Percentiles rank a stretch among this genome's conserved stretches.
Conservation (phyloP, 805 yeast genomes). For the Torulaspora franciscae region DNA sequence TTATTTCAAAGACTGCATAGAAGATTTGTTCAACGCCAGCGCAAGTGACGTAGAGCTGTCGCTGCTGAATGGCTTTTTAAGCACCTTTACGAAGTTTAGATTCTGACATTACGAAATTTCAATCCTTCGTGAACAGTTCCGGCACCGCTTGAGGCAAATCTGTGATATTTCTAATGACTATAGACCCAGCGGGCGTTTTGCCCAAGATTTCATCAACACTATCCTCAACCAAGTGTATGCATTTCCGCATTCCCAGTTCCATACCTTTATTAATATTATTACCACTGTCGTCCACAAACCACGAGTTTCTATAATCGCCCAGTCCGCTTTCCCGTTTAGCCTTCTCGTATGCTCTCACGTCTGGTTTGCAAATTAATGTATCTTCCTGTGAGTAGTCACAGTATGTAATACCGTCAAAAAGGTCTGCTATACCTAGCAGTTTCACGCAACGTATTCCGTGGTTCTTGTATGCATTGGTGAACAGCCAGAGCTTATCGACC, state of each 20-base stretch:
- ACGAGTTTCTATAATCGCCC: conserved; percentile 44
- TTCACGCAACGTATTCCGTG: conserved; percentile 81
- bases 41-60: conserved; percentile 28
- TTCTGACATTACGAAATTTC: not conserved
- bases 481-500: conserved; percentile 78
- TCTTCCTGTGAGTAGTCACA: conserved; percentile 71
- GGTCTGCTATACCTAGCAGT: conserved; percentile 81
- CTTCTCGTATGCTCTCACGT: conserved; percentile 56
- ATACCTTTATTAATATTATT: conserved; percentile 72
- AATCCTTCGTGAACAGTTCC: conserved; percentile 41
- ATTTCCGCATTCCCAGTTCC: conserved; percentile 63
- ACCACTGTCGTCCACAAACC: conserved; percentile 85
- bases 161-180: conserved; percentile 52
- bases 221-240: conserved; percentile 71
- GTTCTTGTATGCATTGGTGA: conserved; percentile 89
- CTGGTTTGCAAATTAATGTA: conserved; percentile 86
- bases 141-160: conserved; percentile 50
- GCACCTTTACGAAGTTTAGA: conserved; percentile 19
- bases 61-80: conserved; percentile 22
- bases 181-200: conserved; percentile 41
- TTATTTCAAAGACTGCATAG: conserved; percentile 23
- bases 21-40: conserved; percentile 20
- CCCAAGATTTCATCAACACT: conserved; percentile 43
- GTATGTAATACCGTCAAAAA: conserved; percentile 89
- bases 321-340: conserved; percentile 57